phyloP scores from a whole-genome alignment of 805 yeast genomes.

The Ogataea salicorniae region DNA sequence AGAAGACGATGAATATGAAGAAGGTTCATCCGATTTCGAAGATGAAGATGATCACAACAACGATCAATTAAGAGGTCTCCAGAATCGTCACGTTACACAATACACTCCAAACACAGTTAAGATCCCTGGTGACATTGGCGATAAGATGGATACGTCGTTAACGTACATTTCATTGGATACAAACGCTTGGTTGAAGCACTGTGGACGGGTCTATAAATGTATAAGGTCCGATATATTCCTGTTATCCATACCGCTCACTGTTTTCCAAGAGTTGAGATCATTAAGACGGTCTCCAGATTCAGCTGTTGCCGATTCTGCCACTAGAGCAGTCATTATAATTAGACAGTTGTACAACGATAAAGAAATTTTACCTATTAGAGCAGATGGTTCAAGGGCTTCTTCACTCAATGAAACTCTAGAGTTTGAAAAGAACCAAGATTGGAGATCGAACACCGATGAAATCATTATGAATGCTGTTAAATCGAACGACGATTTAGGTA shows the following conservation, averaged over 20 bases:
- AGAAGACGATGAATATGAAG: constrained; percentile 19
- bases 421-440: constrained; percentile 64
- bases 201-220: constrained; percentile 70
- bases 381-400: constrained; percentile 64
- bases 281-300: constrained; percentile 67
- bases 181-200: constrained; percentile 75
- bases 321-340: constrained; percentile 70
- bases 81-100: background rate
- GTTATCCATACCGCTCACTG: constrained; percentile 64
- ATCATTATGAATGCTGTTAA: constrained; percentile 51
- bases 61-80: background rate
- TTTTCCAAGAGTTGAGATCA: constrained; percentile 72
- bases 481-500: constrained; percentile 27
- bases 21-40: constrained; percentile 7
- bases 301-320: constrained; percentile 72
- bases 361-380: constrained; percentile 54
- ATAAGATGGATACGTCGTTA: constrained; percentile 49
- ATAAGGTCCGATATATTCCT: constrained; percentile 54
- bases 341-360: constrained; percentile 58
- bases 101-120: constrained; percentile 1
- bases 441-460: constrained; percentile 72
- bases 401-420: constrained; percentile 69
- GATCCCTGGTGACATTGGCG: constrained; percentile 47
- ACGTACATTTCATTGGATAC: constrained; percentile 68
- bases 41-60: constrained; percentile 8